Percentiles rank a stretch among this genome's conserved stretches.
These are phyloP conservation scores for Bruguiera gymnorhiza DNA, from an alignment of 345 rosid genomes.

Conservation along the genomic window DNA sequence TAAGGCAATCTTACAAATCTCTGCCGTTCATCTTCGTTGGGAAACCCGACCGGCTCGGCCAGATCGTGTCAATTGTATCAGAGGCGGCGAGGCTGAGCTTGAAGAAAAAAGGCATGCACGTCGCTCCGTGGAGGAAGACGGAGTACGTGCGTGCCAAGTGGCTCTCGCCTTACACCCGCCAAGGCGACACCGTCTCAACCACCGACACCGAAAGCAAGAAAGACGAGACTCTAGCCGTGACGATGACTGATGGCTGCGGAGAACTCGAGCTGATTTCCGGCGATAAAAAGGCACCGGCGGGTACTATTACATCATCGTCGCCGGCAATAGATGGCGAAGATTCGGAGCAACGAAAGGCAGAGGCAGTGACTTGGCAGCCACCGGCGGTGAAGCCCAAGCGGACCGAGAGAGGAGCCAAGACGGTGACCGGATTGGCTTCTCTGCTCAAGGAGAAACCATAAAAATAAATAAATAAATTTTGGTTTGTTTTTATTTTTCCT, in stretches of 20 bases:
- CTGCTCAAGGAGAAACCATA: conserved; percentile 67
- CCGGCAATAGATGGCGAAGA: conserved; percentile 10
- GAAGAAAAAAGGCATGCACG: conserved; percentile 86
- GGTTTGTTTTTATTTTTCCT: conserved; percentile 13
- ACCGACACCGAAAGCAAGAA: conserved; percentile 16
- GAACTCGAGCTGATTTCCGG: conserved; percentile 66
- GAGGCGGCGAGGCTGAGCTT: conserved; percentile 76
- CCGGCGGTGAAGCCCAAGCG: conserved; percentile 58
- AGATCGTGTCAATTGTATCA: conserved; percentile 53
- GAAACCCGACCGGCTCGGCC: conserved; percentile 60
- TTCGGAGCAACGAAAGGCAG: conserved; percentile 3
- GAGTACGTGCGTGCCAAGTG: conserved; percentile 84
- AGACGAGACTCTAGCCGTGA: background rate
- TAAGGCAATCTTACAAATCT: conserved; percentile 62
- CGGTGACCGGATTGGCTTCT: conserved; percentile 84
- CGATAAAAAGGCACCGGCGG: conserved; percentile 25
- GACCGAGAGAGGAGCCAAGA: conserved; percentile 55
- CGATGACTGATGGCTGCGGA: conserved; percentile 27
- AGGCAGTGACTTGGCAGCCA: conserved; percentile 43
- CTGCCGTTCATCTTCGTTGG: conserved; percentile 79
- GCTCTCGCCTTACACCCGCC: conserved; percentile 50
- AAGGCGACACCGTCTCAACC: conserved; percentile 2
- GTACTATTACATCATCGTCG: conserved; percentile 4
- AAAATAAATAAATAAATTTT: conserved; percentile 42
- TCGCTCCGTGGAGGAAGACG: conserved; percentile 87